phyloP scores from a whole-genome alignment of 257 asterid species.

The Datura wrightii region DNA sequence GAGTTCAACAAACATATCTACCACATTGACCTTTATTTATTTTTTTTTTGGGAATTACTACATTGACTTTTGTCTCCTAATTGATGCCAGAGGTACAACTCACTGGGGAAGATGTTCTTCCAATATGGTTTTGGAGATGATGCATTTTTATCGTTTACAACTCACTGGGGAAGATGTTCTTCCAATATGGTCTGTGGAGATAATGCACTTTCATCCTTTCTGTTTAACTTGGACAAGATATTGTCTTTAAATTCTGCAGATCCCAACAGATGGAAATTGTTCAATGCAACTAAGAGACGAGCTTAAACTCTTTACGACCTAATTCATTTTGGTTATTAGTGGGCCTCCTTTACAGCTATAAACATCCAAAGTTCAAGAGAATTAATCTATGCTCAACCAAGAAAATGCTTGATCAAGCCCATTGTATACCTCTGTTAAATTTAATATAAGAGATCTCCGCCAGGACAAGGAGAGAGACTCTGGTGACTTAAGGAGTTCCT shows the following conservation, averaged over 20 bases:
- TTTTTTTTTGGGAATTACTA: not conserved
- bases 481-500: not conserved
- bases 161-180: not conserved
- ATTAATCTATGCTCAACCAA: not conserved
- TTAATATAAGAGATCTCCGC: not conserved
- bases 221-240: not conserved
- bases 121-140: not conserved
- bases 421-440: not conserved
- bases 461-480: not conserved
- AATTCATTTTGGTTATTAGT: not conserved
- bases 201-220: not conserved
- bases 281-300: constrained; percentile 3
- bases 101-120: not conserved
- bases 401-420: not conserved
- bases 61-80: not conserved
- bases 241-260: not conserved
- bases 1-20: constrained; percentile 1
- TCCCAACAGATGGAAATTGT: not conserved
- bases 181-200: not conserved
- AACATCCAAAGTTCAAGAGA: not conserved
- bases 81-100: not conserved
- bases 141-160: not conserved
- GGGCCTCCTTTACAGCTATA: constrained; percentile 7
- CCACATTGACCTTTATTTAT: not conserved
- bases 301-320: not conserved